These are phyloP conservation scores for Cupressus sempervirens DNA, from an alignment of 75 land plant species.

Conservation along the genomic window DNA sequence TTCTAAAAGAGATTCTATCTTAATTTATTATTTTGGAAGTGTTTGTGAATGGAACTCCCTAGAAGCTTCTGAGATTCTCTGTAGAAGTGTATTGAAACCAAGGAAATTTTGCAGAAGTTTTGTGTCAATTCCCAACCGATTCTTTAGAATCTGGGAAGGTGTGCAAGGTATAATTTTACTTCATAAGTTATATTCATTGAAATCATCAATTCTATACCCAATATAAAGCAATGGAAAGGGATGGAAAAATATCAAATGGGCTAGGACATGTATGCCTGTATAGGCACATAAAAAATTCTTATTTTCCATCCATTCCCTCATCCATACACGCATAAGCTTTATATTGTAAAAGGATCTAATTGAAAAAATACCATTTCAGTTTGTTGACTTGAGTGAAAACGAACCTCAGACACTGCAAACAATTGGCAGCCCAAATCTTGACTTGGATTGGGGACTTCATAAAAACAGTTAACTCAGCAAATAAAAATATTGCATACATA, in stretches of 20 bases:
- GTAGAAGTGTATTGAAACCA: neutral
- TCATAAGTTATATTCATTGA: neutral
- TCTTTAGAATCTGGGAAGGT: neutral
- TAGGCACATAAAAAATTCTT: neutral
- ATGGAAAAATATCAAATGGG: neutral
- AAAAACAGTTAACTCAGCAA: too few relatives aligned
- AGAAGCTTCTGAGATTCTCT: neutral
- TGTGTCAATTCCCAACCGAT: neutral
- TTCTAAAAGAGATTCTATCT: neutral
- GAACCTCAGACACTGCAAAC: too few relatives aligned
- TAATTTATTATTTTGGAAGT: neutral
- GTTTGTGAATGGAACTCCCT: neutral
- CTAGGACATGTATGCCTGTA: neutral
- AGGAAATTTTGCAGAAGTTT: neutral
- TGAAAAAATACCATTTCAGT: neutral
- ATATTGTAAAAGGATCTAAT: neutral
- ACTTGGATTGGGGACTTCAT: too few relatives aligned
- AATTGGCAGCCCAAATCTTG: too few relatives aligned
- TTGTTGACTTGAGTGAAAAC: neutral
- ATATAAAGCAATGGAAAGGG: neutral
- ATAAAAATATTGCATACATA: too few relatives aligned
- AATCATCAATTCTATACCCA: neutral
- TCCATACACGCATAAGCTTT: neutral
- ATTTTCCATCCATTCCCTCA: neutral
- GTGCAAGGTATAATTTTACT: neutral